These are phyloP conservation scores for Albatrellus sp. DNA, from an alignment of 1,284 basidiomycete species.

Conservation along the genomic window DNA sequence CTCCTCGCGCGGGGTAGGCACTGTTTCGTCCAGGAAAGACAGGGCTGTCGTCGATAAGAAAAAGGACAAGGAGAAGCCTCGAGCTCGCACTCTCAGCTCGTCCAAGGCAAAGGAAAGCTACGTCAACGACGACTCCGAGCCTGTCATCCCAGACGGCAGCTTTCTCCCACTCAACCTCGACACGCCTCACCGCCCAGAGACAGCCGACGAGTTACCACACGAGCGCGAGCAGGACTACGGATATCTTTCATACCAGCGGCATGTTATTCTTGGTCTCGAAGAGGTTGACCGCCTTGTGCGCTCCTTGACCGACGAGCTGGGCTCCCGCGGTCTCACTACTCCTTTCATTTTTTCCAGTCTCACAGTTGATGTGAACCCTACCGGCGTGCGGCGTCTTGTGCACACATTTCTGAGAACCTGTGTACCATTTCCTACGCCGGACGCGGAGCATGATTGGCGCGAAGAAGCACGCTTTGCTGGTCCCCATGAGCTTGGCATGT, in stretches of 20 bases:
- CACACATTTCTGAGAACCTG: conserved; percentile 60
- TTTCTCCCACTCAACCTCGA: conserved; percentile 52
- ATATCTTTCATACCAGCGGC: conserved; percentile 57
- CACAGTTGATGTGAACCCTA: conserved; percentile 70
- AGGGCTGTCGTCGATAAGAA: conserved; percentile 20
- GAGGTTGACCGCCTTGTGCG: conserved; percentile 62
- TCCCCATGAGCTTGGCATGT: conserved; percentile 79
- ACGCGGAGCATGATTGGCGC: conserved; percentile 48
- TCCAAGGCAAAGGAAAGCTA: conserved; percentile 12
- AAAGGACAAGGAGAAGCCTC: conserved; percentile 24
- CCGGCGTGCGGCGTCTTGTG: conserved; percentile 63
- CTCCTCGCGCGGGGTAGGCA: conserved; percentile 22
- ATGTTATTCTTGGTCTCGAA: conserved; percentile 66
- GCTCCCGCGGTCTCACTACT: conserved; percentile 66
- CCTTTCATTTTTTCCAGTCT: conserved; percentile 83
- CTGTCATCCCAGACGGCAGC: conserved; percentile 44
- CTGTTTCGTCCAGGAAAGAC: conserved; percentile 28
- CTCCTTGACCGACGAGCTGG: conserved; percentile 61
- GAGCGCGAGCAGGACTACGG: conserved; percentile 46
- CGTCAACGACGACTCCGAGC: conserved; percentile 20
- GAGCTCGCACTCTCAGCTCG: conserved; percentile 26
- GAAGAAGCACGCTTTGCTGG: conserved; percentile 75
- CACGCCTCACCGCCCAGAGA: conserved; percentile 24
- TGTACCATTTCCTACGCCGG: conserved; percentile 24
- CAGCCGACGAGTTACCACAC: conserved; percentile 11